Evolutionary conservation across 2,329 filamentous ascomycete species (phyloP), one percentile per base, ranked within the genome.

Genomic region (Daldinia sp.): DNA sequence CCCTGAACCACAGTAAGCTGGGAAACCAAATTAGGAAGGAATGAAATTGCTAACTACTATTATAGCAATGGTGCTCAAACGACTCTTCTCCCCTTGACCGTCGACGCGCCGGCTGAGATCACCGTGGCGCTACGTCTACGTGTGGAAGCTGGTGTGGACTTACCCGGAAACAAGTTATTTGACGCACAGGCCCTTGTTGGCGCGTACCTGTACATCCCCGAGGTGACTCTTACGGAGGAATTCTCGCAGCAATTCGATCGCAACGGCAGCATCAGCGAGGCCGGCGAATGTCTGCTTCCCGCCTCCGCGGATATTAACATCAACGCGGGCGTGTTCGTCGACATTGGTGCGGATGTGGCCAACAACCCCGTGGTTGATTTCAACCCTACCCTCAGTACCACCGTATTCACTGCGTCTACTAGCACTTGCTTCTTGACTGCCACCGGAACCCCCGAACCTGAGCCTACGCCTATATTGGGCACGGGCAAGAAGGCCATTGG

Each of bases 301-400:
- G 72, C 70, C 3, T 66, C 66, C 1, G 75, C 75, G 13, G 74
- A 75, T 42, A 62, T 77, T 20, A 73, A 77, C 73, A 74, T 77
- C 69, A 77, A 77, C 67, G 74, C 74, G n/a, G 75, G 74, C 48
- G 72, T 70, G 1, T 76, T 72, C 62, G 71, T 76, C 28, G 74
- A 77, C 60, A 58, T 77, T 58, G 74, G 74, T 50, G 74, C 72
- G 6, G 70, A 73, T 18, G 28, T 77, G 48, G 74, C n/a, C 1
- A 67, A 70, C 60, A 13, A 73, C 51, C 26, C 67, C 9, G 15
- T 76, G 33, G 67, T 53, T 15, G 71, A 73, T 7, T 69, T 74
- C 69, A 72, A 74, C 60, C 75, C 74, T 9, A 72, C 65, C 7
- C 69, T 74, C 10, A 67, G 69, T 30, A 77, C 75, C 15, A 77